Conservation (phyloP, 169 alveolate species). For the Plasmodium malariae region DNA sequence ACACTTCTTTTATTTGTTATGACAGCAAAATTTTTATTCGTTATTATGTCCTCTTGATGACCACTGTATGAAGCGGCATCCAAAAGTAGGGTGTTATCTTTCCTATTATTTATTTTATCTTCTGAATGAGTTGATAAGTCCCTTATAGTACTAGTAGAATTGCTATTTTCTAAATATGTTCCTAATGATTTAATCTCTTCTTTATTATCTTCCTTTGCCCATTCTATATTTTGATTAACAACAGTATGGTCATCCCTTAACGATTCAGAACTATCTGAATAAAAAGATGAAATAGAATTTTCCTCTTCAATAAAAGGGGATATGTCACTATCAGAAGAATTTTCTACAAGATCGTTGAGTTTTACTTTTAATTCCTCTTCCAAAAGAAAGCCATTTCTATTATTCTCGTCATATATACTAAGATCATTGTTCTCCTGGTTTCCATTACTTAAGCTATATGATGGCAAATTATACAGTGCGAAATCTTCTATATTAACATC, state of each 20-base stretch:
- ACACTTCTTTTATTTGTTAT: neutral
- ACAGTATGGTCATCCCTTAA: neutral
- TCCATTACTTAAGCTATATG: neutral
- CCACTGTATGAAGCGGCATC: neutral
- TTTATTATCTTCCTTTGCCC: too few relatives aligned
- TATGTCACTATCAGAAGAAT: constrained; percentile 31
- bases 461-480: neutral
- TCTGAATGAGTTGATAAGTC: too few relatives aligned
- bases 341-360: constrained; percentile 44
- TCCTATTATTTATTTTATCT: too few relatives aligned
- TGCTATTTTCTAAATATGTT: too few relatives aligned
- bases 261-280: constrained; percentile 15
- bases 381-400: constrained; percentile 2
- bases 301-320: constrained; percentile 39
- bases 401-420: neutral
- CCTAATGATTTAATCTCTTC: too few relatives aligned
- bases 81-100: too few relatives aligned
- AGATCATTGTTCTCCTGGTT: neutral
- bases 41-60: neutral
- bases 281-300: neutral
- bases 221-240: neutral
- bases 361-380: constrained; percentile 10
- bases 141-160: too few relatives aligned
- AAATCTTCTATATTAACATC: constrained; percentile 50
- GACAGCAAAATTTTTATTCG: neutral